Conservation (phyloP, 169 alveolate species). For the Plasmodium malariae region DNA sequence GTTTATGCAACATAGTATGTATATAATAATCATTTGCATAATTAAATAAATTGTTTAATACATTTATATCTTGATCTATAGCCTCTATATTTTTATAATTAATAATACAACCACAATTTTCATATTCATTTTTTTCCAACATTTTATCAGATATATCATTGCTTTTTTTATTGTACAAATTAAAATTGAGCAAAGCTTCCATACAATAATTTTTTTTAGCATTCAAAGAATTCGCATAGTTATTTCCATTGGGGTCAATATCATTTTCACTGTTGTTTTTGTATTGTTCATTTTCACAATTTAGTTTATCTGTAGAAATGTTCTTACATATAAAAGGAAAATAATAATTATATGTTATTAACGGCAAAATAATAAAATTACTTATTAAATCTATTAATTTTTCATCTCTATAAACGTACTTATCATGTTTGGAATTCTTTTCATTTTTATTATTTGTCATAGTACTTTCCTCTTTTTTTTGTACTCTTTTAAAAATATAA, state of each 20-base stretch:
- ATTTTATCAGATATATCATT: conserved; percentile 20
- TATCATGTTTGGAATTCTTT: conserved; percentile 40
- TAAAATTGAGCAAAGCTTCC: conserved; percentile 56
- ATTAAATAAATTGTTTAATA: conserved; percentile 52
- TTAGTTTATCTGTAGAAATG: neutral
- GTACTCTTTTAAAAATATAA: conserved; percentile 60
- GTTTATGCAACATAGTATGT: conserved; percentile 73
- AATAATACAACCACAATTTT: conserved; percentile 74
- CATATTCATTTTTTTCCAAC: conserved; percentile 30
- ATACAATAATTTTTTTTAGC: conserved; percentile 51
- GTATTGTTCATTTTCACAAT: neutral
- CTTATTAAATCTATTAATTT: conserved; percentile 71
- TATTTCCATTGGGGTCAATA: neutral
- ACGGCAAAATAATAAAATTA: conserved; percentile 71
- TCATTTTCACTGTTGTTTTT: neutral
- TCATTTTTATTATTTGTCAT: conserved; percentile 29
- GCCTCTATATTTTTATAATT: conserved; percentile 71
- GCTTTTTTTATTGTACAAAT: conserved; percentile 40
- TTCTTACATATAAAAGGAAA: conserved; percentile 76
- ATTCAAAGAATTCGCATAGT: neutral
- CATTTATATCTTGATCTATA: conserved; percentile 20
- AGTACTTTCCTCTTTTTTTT: conserved; percentile 16
- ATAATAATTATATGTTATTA: conserved; percentile 73
- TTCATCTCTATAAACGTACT: conserved; percentile 68
- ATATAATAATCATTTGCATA: conserved; percentile 77